Conservation (phyloP, 176 grass and related monocot species). For the Oryza glaberrima region DNA sequence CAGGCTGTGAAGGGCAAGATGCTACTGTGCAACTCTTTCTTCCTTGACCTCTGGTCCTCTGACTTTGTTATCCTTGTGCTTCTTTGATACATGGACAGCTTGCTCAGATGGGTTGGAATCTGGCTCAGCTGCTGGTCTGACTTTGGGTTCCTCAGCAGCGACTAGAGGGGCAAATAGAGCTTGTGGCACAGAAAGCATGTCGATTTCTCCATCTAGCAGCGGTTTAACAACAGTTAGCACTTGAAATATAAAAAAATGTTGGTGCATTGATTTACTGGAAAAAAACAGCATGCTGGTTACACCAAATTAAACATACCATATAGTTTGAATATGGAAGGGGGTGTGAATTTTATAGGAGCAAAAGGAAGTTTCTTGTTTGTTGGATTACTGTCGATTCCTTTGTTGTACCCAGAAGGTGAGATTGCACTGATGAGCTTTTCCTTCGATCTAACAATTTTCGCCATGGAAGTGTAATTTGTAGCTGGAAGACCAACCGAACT, state of each 20-base stretch:
- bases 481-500: slow-evolving; percentile 46
- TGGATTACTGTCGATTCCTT: slow-evolving; percentile 1
- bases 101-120: background rate
- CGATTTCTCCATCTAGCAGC: background rate
- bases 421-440: slow-evolving; percentile 35
- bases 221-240: slow-evolving; percentile 8
- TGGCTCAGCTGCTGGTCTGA: slow-evolving; percentile 14
- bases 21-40: slow-evolving; percentile 15
- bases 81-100: slow-evolving; percentile 23
- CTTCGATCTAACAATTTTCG: slow-evolving; percentile 57
- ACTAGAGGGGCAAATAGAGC: background rate
- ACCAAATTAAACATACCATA: slow-evolving; percentile 10
- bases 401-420: slow-evolving; percentile 5
- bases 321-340: background rate
- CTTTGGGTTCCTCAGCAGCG: slow-evolving; percentile 8
- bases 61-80: slow-evolving; percentile 35
- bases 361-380: background rate
- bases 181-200: background rate
- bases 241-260: background rate
- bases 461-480: slow-evolving; percentile 35
- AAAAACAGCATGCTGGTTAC: background rate
- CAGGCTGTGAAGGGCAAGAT: background rate
- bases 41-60: background rate
- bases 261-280: background rate
- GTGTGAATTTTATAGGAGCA: slow-evolving; percentile 28